Percentiles rank a stretch among this genome's conserved stretches.
phyloP scores from a whole-genome alignment of 1,284 basidiomycete genomes.

The Ceratobasidium sp. region DNA sequence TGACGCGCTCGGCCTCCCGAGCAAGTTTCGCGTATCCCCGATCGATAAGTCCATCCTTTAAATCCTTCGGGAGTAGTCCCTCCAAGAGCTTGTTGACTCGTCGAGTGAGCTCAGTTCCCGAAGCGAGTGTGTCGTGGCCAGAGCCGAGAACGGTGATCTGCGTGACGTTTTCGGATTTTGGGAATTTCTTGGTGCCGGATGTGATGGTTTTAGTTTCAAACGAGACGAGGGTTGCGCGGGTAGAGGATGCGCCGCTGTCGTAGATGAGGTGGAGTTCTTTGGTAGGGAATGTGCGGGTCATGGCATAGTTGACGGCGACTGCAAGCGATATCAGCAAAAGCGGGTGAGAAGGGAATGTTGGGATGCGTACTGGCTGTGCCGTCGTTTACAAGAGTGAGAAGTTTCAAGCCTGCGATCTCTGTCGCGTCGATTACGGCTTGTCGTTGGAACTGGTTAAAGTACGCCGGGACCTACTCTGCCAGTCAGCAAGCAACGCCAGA shows the following conservation, averaged over 20 bases:
- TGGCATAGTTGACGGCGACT: slow-evolving; percentile 95
- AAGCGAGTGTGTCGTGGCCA: slow-evolving; percentile 83
- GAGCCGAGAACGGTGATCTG: slow-evolving; percentile 81
- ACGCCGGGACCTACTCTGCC: slow-evolving; percentile 72
- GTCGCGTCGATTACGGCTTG: slow-evolving; percentile 92
- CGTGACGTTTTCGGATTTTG: slow-evolving; percentile 60
- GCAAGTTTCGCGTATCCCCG: slow-evolving; percentile 93
- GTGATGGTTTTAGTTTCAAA: slow-evolving; percentile 69
- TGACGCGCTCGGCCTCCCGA: slow-evolving; percentile 93
- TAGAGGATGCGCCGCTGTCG: slow-evolving; percentile 91
- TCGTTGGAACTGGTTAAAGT: slow-evolving; percentile 88
- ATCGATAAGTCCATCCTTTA: slow-evolving; percentile 69
- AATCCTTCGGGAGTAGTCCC: slow-evolving; percentile 73
- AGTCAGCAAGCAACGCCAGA: background rate
- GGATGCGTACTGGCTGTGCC: slow-evolving; percentile 74
- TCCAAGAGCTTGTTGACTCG: slow-evolving; percentile 87
- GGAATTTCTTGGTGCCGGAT: slow-evolving; percentile 56
- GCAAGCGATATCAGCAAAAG: background rate
- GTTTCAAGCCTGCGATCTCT: slow-evolving; percentile 88
- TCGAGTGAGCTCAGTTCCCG: slow-evolving; percentile 88
- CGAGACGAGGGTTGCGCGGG: slow-evolving; percentile 87
- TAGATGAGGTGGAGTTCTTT: slow-evolving; percentile 92
- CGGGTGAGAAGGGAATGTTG: too few species aligned
- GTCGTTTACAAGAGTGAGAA: slow-evolving; percentile 90
- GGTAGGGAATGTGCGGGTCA: slow-evolving; percentile 87